phyloP scores from a whole-genome alignment of 805 yeast species.

The Starmerella stigmatis region DNA sequence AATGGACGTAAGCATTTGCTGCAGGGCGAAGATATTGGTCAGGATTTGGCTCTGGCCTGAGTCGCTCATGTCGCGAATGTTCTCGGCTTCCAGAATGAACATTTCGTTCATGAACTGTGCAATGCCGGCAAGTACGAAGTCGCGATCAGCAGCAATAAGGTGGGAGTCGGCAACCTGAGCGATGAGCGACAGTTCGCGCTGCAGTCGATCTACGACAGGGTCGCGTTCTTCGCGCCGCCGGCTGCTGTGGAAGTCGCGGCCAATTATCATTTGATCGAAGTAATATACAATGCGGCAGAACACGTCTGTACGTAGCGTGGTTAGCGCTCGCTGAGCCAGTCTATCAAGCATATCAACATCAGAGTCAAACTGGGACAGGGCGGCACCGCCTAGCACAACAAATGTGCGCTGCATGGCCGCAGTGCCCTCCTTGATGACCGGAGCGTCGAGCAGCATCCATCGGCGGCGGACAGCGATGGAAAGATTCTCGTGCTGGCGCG shows the following conservation, averaged over 20 bases:
- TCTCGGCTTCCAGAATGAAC: conserved; percentile 43
- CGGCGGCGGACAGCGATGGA: conserved; percentile 24
- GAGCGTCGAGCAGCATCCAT: conserved; percentile 29
- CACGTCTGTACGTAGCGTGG: conserved; percentile 49
- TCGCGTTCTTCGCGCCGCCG: conserved; percentile 54
- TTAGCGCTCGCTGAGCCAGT: conserved; percentile 25
- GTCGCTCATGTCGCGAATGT: conserved; percentile 42
- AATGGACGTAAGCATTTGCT: conserved; percentile 56
- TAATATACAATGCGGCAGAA: conserved; percentile 44
- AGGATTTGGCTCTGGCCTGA: conserved; percentile 51
- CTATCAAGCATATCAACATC: conserved; percentile 24
- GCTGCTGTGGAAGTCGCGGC: conserved; percentile 42
- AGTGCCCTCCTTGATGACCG: background rate
- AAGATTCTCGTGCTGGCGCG: conserved; percentile 7
- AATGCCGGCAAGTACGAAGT: conserved; percentile 39
- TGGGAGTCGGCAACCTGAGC: conserved; percentile 36
- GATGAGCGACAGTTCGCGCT: conserved; percentile 38
- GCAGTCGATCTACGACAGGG: conserved; percentile 41
- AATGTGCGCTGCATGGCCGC: conserved; percentile 2
- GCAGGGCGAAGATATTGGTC: conserved; percentile 53
- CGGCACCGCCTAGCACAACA: conserved; percentile 18
- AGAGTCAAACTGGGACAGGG: conserved; percentile 28
- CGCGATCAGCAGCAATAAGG: conserved; percentile 28
- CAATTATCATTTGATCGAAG: conserved; percentile 40
- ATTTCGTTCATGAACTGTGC: conserved; percentile 43